A percentile compares a stretch with the other conserved stretches of the same genome.
These are phyloP conservation scores for Magnaporthiopsis incrustans DNA, from an alignment of 2,329 filamentous ascomycete genomes.

Conservation along the genomic window DNA sequence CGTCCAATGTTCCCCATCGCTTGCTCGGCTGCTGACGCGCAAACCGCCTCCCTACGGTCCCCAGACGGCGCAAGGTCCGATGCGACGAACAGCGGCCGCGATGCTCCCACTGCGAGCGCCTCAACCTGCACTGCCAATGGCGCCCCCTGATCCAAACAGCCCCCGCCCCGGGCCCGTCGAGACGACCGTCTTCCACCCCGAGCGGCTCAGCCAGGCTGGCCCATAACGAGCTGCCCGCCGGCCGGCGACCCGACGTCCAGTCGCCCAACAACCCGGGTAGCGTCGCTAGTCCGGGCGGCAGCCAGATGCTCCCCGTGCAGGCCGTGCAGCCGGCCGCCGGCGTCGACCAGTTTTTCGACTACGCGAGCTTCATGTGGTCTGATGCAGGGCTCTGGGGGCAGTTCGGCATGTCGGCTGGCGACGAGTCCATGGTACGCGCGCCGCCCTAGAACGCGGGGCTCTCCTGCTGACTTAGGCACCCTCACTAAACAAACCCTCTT, in stretches of 20 bases:
- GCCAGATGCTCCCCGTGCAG: not conserved
- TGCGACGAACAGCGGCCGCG: constrained; percentile 45
- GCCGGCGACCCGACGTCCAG: not conserved
- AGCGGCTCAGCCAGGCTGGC: too few species aligned
- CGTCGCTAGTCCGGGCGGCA: not conserved
- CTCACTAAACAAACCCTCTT: not conserved
- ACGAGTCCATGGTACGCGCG: constrained; percentile 1
- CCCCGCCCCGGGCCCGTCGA: not conserved
- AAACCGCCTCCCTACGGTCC: not conserved
- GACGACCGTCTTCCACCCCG: not conserved
- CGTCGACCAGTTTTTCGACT: constrained; percentile 37
- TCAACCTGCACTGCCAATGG: constrained; percentile 46
- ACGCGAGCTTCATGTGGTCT: constrained; percentile 42
- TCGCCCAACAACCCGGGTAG: not conserved
- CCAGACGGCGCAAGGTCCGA: constrained; percentile 43
- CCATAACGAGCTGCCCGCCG: not conserved
- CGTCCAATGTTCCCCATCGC: too few species aligned
- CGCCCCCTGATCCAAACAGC: constrained; percentile 15
- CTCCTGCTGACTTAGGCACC: not conserved
- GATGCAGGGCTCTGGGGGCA: constrained; percentile 27
- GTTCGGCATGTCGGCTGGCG: constrained; percentile 12
- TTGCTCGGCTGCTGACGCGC: constrained; percentile 8
- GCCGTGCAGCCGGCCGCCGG: constrained; percentile 7
- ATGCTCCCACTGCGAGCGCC: constrained; percentile 44
- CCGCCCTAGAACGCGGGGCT: too few species aligned